phyloP scores from a whole-genome alignment of 345 rosid genomes.

The Eucalyptus curtisii region DNA sequence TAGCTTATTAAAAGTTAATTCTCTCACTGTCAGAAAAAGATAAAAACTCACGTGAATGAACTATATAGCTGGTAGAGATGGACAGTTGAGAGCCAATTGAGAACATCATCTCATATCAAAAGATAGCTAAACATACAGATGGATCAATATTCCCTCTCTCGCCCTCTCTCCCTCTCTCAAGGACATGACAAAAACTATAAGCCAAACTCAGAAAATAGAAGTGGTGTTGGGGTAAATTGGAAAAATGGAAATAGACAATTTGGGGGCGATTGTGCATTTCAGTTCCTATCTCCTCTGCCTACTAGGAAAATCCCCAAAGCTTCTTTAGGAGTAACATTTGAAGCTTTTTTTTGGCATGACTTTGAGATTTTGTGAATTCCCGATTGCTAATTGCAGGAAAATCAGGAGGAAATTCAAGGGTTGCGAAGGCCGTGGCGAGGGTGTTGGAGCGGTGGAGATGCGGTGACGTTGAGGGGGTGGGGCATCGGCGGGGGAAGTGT shows the following conservation, averaged over 20 bases:
- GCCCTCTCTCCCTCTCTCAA: not conserved
- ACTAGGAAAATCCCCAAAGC: not conserved
- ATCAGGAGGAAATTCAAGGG: not conserved
- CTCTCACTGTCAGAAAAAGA: not conserved
- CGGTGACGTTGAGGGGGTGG: slow-evolving; percentile 23
- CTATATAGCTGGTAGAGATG: not conserved
- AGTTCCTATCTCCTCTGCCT: not conserved
- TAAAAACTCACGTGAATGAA: not conserved
- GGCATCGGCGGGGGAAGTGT: slow-evolving; percentile 4
- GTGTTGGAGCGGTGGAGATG: slow-evolving; percentile 21
- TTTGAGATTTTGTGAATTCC: not conserved
- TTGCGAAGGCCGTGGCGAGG: slow-evolving; percentile 30
- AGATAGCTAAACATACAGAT: not conserved
- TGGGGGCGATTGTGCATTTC: not conserved
- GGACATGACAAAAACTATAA: not conserved
- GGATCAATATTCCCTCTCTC: not conserved
- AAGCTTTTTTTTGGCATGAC: not conserved
- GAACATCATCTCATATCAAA: not conserved
- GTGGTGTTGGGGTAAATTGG: not conserved
- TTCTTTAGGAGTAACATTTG: not conserved
- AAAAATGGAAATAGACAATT: not conserved
- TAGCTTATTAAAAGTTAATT: not conserved
- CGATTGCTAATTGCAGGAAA: not conserved
- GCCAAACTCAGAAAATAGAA: not conserved
- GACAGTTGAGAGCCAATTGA: not conserved